These are phyloP conservation scores for Batkoa obscura DNA, from an alignment of 371 early-diverging fungal genomes.

Conservation along the genomic window DNA sequence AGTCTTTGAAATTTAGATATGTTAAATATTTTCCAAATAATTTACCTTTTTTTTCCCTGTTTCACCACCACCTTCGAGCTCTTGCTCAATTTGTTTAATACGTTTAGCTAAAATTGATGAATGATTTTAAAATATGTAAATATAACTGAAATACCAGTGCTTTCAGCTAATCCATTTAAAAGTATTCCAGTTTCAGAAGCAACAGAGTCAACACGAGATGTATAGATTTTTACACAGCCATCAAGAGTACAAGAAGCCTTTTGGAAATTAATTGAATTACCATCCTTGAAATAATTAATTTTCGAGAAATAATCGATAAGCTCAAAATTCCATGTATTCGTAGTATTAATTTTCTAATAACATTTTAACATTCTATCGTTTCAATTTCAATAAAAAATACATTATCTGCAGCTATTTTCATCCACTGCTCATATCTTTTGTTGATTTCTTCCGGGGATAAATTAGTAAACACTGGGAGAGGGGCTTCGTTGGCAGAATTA, in stretches of 20 bases:
- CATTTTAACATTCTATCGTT: background rate
- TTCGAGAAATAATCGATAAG: conserved; percentile 98
- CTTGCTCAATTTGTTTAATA: conserved; percentile 26
- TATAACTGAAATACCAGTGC: conserved; percentile 20
- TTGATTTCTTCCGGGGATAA: conserved; percentile 11
- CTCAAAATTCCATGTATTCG: conserved; percentile 95
- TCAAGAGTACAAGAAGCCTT: conserved; percentile 98
- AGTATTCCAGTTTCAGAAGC: conserved; percentile 89
- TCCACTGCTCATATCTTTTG: conserved; percentile 67
- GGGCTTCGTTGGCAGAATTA: background rate
- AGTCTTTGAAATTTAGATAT: background rate
- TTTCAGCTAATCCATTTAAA: conserved; percentile 65
- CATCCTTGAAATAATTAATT: conserved; percentile 82
- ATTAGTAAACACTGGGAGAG: conserved; percentile 6
- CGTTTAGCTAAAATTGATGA: conserved; percentile 13
- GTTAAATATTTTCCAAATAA: conserved; percentile 4
- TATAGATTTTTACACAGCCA: conserved; percentile 97
- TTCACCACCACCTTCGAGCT: conserved; percentile 21
- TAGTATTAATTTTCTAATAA: conserved; percentile 85
- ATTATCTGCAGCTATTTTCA: conserved; percentile 93
- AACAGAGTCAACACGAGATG: conserved; percentile 96
- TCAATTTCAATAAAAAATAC: conserved; percentile 20
- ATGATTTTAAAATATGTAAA: conserved; percentile 6
- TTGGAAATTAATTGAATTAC: conserved; percentile 96
- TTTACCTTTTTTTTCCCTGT: conserved; percentile 16